A percentile compares a stretch with the other conserved stretches of the same genome.
phyloP scores from a whole-genome alignment of 176 grass and related monocot genomes.

The Eremochloa ophiuroides region DNA sequence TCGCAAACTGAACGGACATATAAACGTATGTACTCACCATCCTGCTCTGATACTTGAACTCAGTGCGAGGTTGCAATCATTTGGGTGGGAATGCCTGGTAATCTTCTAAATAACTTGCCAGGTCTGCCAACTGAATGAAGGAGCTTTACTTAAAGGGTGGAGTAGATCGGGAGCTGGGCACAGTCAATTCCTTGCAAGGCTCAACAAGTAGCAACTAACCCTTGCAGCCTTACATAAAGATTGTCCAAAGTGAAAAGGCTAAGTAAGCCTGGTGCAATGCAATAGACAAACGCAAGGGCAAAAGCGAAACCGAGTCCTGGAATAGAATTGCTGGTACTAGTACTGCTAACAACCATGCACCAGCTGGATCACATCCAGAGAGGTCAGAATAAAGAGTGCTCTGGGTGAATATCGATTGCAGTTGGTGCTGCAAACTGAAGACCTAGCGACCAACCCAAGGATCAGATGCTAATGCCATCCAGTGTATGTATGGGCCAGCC shows the following conservation, averaged over 20 bases:
- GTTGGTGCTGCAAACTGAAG: constrained; percentile 37
- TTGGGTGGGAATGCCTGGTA: constrained; percentile 24
- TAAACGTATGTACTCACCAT: constrained; percentile 28
- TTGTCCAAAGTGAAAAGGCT: constrained; percentile 93
- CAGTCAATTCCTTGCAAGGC: constrained; percentile 80
- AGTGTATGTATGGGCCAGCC: constrained; percentile 35
- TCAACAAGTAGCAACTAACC: constrained; percentile 80
- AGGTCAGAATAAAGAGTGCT: constrained; percentile 50
- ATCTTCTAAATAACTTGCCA: constrained; percentile 35
- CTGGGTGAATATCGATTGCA: constrained; percentile 44
- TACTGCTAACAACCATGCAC: constrained; percentile 53
- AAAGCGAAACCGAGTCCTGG: constrained; percentile 31
- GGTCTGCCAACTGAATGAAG: constrained; percentile 50
- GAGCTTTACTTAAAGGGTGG: constrained; percentile 63
- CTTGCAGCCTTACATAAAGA: constrained; percentile 79
- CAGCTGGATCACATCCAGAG: constrained; percentile 60
- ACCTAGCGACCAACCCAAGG: constrained; percentile 28
- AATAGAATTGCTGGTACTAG: constrained; percentile 44
- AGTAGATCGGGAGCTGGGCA: constrained; percentile 47
- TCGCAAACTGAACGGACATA: neutral
- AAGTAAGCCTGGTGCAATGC: constrained; percentile 49
- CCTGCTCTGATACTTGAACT: constrained; percentile 29
- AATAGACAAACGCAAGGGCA: constrained; percentile 48
- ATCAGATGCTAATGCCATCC: constrained; percentile 52
- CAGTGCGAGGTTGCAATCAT: constrained; percentile 22